Conservation (phyloP, 2,329 filamentous ascomycete genomes). For the Amphichorda felina region DNA sequence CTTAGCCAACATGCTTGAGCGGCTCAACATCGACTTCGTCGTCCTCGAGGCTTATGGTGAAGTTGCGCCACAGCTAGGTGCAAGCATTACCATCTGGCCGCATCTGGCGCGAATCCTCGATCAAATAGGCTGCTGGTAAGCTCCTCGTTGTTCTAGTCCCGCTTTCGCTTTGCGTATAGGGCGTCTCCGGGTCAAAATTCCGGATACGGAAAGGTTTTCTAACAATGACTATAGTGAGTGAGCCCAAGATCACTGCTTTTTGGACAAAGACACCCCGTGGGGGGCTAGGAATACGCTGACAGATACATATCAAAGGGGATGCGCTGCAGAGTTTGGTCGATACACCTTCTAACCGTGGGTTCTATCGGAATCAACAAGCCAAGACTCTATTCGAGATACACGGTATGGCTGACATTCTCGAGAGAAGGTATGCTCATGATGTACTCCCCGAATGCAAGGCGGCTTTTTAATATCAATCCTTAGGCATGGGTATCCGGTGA, state of each 20-base stretch:
- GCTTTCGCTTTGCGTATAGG: too few relatives aligned
- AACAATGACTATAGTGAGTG: background rate
- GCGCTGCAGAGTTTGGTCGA: background rate
- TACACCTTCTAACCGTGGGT: background rate
- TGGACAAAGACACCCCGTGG: too few relatives aligned
- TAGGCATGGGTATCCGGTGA: constrained; percentile 14
- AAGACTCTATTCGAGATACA: too few relatives aligned
- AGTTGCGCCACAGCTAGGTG: constrained; percentile 32
- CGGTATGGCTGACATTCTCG: background rate
- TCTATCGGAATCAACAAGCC: too few relatives aligned
- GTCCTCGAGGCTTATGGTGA: constrained; percentile 30
- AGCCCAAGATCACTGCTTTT: background rate
- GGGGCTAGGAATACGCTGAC: too few relatives aligned
- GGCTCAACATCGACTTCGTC: constrained; percentile 31
- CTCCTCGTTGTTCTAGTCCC: background rate
- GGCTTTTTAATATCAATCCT: background rate
- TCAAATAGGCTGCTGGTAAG: constrained; percentile 25
- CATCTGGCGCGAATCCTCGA: constrained; percentile 32
- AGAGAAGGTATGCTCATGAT: too few relatives aligned
- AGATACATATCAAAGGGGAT: background rate
- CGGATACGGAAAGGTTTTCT: background rate
- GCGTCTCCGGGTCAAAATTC: too few relatives aligned
- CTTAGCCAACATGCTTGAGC: constrained; percentile 25
- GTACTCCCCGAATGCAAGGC: background rate
- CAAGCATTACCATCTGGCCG: constrained; percentile 31